phyloP scores from a whole-genome alignment of 805 yeast genomes.

The Saccharomycopsis oosterbeekiorum region DNA sequence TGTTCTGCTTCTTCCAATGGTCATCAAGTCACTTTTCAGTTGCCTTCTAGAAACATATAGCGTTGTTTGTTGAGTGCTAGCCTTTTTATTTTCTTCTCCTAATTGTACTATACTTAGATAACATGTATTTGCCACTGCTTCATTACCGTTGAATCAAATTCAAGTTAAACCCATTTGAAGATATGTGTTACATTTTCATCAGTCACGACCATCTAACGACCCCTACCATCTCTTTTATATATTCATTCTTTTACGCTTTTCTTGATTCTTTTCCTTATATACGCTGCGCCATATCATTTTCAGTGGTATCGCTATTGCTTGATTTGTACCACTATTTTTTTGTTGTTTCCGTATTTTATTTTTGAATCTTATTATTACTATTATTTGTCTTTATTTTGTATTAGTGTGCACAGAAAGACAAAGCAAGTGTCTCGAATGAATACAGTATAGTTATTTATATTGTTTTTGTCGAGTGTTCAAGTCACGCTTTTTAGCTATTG shows the following conservation, averaged over 20 bases:
- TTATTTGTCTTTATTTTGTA: neutral
- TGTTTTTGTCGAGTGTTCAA: neutral
- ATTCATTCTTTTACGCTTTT: neutral
- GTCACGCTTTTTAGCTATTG: neutral
- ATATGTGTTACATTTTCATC: no score
- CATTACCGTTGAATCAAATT: no score
- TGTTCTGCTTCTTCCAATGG: conserved; percentile 7
- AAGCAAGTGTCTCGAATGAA: no score
- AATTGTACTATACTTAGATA: neutral
- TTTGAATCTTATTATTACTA: neutral
- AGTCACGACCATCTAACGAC: neutral
- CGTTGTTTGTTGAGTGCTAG: neutral
- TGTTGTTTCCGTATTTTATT: neutral
- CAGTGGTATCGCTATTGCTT: neutral
- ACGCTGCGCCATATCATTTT: neutral
- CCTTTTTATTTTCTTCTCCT: neutral
- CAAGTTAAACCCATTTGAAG: no score
- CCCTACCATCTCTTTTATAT: neutral
- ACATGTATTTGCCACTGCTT: neutral
- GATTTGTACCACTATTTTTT: neutral
- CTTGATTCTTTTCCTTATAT: neutral
- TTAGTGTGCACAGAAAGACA: no score
- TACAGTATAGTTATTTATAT: neutral
- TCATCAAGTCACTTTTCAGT: conserved; percentile 13
- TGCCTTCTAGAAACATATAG: conserved; percentile 10